These are phyloP conservation scores for Pyrenopolyporus hunteri DNA, from an alignment of 495 filamentous ascomycete species.

Conservation along the genomic window DNA sequence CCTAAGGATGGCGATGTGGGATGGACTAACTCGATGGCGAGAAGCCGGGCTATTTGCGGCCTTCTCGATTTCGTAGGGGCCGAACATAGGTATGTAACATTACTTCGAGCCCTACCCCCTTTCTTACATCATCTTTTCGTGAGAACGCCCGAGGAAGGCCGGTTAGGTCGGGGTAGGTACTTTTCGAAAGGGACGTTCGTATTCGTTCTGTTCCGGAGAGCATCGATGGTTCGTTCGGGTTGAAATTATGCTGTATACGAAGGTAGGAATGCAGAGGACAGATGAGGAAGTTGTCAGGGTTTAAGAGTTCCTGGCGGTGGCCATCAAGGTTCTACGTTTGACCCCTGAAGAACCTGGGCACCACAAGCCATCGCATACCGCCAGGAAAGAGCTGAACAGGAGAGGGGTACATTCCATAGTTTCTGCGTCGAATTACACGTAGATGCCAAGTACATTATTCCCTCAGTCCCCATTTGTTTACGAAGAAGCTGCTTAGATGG, in stretches of 20 bases:
- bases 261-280: not conserved
- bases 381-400: no score
- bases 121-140: not conserved
- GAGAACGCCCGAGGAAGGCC: not conserved
- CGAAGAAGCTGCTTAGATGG: no score
- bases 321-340: conserved; percentile 13
- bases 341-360: no score
- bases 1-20: not conserved
- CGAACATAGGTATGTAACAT: conserved; percentile 1
- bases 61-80: not conserved
- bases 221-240: not conserved
- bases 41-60: not conserved
- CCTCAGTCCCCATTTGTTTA: no score
- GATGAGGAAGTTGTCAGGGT: not conserved
- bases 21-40: not conserved
- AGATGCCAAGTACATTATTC: no score
- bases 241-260: not conserved
- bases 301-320: conserved; percentile 4
- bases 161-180: not conserved
- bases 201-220: not conserved
- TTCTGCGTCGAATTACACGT: no score
- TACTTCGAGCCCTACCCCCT: not conserved
- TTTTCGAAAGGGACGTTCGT: not conserved
- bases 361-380: no score
- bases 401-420: no score